Evolutionary conservation across 805 yeast genomes (phyloP).

Genomic region (Starmerella ratchasimensis): DNA sequence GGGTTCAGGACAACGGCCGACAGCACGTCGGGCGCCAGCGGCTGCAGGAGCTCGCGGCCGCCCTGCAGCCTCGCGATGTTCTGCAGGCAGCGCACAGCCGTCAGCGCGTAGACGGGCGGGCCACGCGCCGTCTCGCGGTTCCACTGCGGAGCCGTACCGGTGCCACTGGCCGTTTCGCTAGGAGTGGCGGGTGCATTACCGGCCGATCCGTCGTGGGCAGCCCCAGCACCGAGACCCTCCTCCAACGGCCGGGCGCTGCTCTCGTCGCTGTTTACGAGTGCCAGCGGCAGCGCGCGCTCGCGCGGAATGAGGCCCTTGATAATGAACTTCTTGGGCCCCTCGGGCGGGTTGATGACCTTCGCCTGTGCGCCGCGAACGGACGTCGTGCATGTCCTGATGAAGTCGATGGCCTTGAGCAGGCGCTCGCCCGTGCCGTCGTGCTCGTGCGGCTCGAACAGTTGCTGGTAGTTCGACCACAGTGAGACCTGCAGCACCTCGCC

Average conservation of each 20-base stretch:
- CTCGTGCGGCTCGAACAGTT: slow-evolving; percentile 56
- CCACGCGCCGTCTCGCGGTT: too few species aligned
- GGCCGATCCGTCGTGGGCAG: background rate
- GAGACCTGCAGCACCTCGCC: slow-evolving; percentile 92
- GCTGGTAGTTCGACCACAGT: slow-evolving; percentile 88
- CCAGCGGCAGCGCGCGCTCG: slow-evolving; percentile 26
- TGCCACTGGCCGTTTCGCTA: slow-evolving; percentile 1
- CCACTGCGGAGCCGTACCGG: too few species aligned
- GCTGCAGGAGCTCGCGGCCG: slow-evolving; percentile 18
- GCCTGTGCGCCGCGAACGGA: slow-evolving; percentile 85
- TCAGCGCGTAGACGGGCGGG: slow-evolving; percentile 24
- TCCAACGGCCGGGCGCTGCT: too few species aligned
- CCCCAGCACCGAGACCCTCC: too few species aligned
- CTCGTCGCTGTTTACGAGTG: slow-evolving; percentile 4
- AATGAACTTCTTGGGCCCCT: slow-evolving; percentile 65
- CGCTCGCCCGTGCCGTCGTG: slow-evolving; percentile 38
- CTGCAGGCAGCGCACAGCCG: slow-evolving; percentile 27
- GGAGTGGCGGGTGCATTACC: background rate
- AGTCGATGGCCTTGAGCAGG: slow-evolving; percentile 87
- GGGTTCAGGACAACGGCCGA: slow-evolving; percentile 21
- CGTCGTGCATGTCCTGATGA: slow-evolving; percentile 81
- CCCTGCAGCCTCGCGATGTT: slow-evolving; percentile 26
- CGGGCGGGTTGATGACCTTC: slow-evolving; percentile 64
- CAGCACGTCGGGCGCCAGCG: slow-evolving; percentile 15
- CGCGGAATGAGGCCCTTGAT: slow-evolving; percentile 93